A percentile compares a stretch with the other conserved stretches of the same genome.
Evolutionary conservation across 2,329 filamentous ascomycete genomes (phyloP).

Genomic region (Fusarium solani-melongenae): DNA sequence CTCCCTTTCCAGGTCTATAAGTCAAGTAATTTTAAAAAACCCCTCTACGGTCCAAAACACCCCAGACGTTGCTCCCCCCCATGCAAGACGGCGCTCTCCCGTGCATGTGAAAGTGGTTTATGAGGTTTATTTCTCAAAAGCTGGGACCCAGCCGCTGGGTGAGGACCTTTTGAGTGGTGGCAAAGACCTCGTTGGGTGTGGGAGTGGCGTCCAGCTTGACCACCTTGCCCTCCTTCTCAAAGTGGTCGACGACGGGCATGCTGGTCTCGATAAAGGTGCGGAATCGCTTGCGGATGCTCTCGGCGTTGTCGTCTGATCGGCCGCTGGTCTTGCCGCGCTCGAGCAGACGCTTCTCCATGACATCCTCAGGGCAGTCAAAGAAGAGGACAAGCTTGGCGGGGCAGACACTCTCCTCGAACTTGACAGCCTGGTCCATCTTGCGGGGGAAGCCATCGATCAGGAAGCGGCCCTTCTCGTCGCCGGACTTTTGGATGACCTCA

Average conservation of each 20-base stretch:
- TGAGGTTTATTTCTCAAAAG: constrained; percentile 37
- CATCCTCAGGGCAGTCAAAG: constrained; percentile 90
- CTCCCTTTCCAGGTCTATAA: constrained; percentile 18
- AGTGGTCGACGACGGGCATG: constrained; percentile 96
- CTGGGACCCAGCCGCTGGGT: constrained; percentile 58
- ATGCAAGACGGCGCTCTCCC: constrained; percentile 19
- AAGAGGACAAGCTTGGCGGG: constrained; percentile 88
- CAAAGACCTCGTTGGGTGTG: constrained; percentile 70
- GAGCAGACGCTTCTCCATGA: constrained; percentile 86
- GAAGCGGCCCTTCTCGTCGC: constrained; percentile 73
- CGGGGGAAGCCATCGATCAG: constrained; percentile 87
- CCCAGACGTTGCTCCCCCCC: constrained; percentile 14
- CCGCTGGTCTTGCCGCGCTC: constrained; percentile 94
- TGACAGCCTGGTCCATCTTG: constrained; percentile 95
- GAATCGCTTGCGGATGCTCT: constrained; percentile 97
- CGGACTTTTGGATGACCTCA: constrained; percentile 67
- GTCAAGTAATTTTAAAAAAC: constrained; percentile 15
- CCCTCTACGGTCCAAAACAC: constrained; percentile 17
- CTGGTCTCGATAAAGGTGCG: constrained; percentile 93
- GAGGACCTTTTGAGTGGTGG: constrained; percentile 63
- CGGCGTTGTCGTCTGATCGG: constrained; percentile 90
- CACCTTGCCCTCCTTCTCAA: constrained; percentile 79
- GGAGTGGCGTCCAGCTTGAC: constrained; percentile 82
- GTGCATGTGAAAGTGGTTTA: constrained; percentile 18
- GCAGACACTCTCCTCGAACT: constrained; percentile 92